Evolutionary conservation across 176 grass and related monocot genomes (phyloP), one percentile per base, ranked within the genome.

Genomic region (Hsuehochloa calcarea): DNA sequence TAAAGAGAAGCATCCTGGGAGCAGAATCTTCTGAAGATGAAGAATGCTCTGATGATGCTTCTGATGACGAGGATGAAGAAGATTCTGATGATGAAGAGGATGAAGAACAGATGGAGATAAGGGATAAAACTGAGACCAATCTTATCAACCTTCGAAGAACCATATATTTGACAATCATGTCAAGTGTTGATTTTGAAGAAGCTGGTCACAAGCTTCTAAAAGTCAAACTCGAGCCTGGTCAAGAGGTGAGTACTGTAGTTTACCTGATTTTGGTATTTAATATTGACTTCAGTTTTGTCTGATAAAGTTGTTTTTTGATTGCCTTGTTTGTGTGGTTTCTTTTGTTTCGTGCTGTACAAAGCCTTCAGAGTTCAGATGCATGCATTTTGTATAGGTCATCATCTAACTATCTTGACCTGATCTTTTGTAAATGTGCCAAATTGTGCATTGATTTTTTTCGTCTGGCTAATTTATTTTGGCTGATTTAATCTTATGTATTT

Each of bases 161-260:
- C 19, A 96, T 98, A 78, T 98, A 96, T 89, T 88, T 98, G 38
- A 98, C 96, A 52, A 98, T 98, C 41, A 98, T 98, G 91, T 98
- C 96, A 4, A 98, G 96, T 82, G 93, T 98, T 87, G 96, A 98
- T 90, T 98, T 98, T 87, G 96, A 98, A 85, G 96, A 98, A 92
- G 96, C 96, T 84, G 96, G 96, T 25, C 96, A 98, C 80, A 96
- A 98, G 75, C 91, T 98, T 46, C 77, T 98, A 72, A 98, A 98
- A 83, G 96, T 98, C 85, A 96, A 98, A 80, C 93, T 98, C 12
- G 93, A 98, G 83, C 93, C 96, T 87, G 96, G 96, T 75, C 93
- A 98, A 80, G 96, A 98, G 89, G 96, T 98, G 84, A 92, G 87
- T 39, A 47, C 46, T 61, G 19, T 26, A 77, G 27, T 84, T 43